Base-by-base conservation (phyloP, 2,329 filamentous ascomycete genomes). In the Chrysoporthe cubensis region DNA sequence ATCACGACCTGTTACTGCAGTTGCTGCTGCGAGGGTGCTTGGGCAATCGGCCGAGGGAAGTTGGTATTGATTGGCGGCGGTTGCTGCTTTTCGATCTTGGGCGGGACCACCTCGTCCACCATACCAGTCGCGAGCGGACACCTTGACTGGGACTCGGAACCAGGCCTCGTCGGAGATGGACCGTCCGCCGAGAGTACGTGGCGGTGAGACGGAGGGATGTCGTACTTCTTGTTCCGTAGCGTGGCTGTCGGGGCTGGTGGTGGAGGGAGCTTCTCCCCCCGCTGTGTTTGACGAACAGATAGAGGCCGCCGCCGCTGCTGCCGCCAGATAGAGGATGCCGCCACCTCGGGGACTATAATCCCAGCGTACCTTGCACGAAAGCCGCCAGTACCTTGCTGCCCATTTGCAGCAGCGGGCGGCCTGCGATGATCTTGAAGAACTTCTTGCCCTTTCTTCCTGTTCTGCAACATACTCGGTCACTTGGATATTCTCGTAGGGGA, bases 191-290 rank as follows among this genome's bases (percentile, higher is more conserved):
- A 82, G 26, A 62, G 59, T 9, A 52, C 68, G 32, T 64, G 81
- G 68, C 83, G 79, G 58, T 81, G 80, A 26, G 77, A 72, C 8
- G 77, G 74, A 5, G 77, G 74, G 73, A 76, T 80, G 78, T 86
- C 87, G 75, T 83, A 85, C 62, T 82, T 80, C 74, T 82, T 26
- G 26, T 26, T 84, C 60, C 83, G 82, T 34, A 84, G 82, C 44
- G 79, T 79, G 21, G 83, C 80, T 7, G 84, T 84, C 34, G 86
- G 86, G 21, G 81, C 80, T 8, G 89, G 89, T 46, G 88, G 85
- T 32, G 85, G 82, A 1, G 88, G 88, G 64, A 85, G 80, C 73
- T 85, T 85, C 77, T 91, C 88, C 58, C 58, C 87, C 87, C 64
- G 26, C 26, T 26, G 26, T 26, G 26, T 26, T 26, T 26, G 26